A percentile compares a stretch with the other conserved stretches of the same genome.
These are phyloP conservation scores for Clausena lansium DNA, from an alignment of 345 rosid genomes.

Conservation along the genomic window DNA sequence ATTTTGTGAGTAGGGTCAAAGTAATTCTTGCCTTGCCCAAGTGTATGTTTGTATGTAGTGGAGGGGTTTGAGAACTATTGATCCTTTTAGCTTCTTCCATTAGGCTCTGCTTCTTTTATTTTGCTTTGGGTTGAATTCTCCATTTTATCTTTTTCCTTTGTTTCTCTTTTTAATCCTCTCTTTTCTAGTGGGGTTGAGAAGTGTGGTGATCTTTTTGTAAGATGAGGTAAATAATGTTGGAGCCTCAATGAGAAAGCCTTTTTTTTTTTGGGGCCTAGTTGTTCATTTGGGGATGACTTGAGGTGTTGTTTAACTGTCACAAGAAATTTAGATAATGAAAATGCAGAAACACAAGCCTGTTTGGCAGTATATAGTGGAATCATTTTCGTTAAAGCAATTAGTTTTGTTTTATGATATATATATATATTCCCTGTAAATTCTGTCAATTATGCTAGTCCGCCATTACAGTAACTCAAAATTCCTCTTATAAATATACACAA, in stretches of 20 bases:
- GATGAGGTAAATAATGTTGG: constrained; percentile 35
- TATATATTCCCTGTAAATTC: not conserved
- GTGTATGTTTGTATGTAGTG: constrained; percentile 33
- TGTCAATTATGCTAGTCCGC: not conserved
- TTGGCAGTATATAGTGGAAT: not conserved
- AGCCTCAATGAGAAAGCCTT: constrained; percentile 12
- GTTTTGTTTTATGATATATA: not conserved
- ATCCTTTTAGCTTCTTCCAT: constrained; percentile 22
- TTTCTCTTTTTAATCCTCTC: not conserved
- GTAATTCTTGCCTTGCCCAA: constrained; percentile 18
- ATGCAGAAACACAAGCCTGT: not conserved
- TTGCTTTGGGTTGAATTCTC: constrained; percentile 25
- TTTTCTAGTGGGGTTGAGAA: constrained; percentile 26
- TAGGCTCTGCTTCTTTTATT: constrained; percentile 2
- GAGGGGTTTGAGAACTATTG: constrained; percentile 23
- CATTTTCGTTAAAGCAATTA: not conserved
- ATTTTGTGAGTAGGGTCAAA: constrained; percentile 34
- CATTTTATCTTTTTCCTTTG: constrained; percentile 29
- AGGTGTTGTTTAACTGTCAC: constrained; percentile 5
- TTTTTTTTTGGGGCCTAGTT: not conserved
- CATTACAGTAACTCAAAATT: not conserved
- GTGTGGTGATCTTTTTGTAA: constrained; percentile 32
- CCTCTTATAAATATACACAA: too few relatives aligned
- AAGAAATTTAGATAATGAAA: not conserved
- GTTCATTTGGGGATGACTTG: constrained; percentile 1